Conservation (phyloP, 345 rosid species). For the Angophora floribunda region DNA sequence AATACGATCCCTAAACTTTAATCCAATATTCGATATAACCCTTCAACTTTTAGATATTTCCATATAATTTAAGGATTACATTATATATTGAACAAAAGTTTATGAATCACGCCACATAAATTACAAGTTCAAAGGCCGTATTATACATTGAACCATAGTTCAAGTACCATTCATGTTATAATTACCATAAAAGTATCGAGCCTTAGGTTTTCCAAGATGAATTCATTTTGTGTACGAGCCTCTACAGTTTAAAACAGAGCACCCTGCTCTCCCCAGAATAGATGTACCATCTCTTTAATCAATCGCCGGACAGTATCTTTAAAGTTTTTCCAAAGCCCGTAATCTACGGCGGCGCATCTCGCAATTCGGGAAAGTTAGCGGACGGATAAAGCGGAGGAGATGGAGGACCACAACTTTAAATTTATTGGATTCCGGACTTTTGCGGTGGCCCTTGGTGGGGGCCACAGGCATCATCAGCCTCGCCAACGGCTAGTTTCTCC, state of each 20-base stretch:
- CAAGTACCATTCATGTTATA: no score
- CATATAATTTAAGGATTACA: no score
- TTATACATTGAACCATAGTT: no score
- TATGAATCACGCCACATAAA: accelerated
- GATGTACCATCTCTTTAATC: not conserved
- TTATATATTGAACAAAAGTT: not conserved
- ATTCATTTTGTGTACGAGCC: not conserved
- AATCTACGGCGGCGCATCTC: not conserved
- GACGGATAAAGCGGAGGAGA: not conserved
- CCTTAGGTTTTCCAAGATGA: accelerated
- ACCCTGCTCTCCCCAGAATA: not conserved
- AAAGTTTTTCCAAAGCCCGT: not conserved
- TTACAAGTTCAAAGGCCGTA: accelerated
- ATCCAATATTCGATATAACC: no score
- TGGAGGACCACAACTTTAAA: not conserved
- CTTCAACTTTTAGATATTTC: no score
- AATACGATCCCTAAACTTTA: no score
- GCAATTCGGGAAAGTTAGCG: not conserved
- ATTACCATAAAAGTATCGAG: not conserved
- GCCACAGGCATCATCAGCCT: not conserved
- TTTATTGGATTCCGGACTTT: not conserved
- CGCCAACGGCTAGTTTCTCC: not conserved
- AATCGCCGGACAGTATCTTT: not conserved
- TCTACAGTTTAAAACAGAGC: no score
- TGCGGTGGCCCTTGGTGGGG: not conserved